phyloP scores from a whole-genome alignment of 257 asterid species.

The Thymus quinquecostatus region DNA sequence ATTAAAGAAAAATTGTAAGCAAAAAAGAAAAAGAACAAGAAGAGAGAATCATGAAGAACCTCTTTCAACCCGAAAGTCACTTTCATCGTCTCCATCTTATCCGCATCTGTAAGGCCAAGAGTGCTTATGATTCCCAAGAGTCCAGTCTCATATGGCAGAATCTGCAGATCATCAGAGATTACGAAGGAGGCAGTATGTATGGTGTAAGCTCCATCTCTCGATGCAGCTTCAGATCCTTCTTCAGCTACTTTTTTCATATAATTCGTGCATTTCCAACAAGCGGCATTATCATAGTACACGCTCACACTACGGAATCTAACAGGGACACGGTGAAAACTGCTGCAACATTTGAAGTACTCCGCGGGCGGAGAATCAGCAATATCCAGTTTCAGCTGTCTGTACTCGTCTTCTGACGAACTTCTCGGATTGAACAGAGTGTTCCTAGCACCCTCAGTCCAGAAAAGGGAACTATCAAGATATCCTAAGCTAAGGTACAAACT shows the following conservation, averaged over 20 bases:
- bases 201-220: neutral
- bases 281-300: too few relatives aligned
- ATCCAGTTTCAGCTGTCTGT: neutral
- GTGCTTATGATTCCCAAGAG: neutral
- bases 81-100: too few relatives aligned
- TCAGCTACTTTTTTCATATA: neutral
- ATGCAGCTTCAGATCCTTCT: neutral
- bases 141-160: neutral
- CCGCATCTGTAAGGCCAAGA: too few relatives aligned
- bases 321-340: too few relatives aligned
- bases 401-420: slow-evolving; percentile 5
- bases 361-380: neutral
- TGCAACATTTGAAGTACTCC: neutral
- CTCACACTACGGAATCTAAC: too few relatives aligned
- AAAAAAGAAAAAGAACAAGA: too few relatives aligned
- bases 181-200: neutral
- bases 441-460: neutral
- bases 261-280: accelerated
- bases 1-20: too few relatives aligned
- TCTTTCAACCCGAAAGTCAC: too few relatives aligned
- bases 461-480: slow-evolving; percentile 10
- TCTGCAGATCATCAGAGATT: slow-evolving; percentile 19
- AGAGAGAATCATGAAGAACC: too few relatives aligned
- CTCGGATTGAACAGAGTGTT: neutral
- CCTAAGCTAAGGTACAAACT: slow-evolving; percentile 26